Evolutionary conservation across 257 asterid genomes (phyloP).

Genomic region (Solanum tarijense): DNA sequence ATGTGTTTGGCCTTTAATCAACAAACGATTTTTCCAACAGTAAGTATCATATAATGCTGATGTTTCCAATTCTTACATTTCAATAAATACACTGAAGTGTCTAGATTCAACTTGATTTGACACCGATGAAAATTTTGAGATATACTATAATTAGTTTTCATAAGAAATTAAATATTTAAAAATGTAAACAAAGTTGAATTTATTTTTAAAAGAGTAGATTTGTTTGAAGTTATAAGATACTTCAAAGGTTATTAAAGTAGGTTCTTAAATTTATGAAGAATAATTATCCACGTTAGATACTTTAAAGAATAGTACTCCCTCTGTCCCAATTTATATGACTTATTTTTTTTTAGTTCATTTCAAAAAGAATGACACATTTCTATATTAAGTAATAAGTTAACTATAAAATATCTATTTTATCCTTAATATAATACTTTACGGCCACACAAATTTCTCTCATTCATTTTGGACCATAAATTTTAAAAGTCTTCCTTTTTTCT

Average conservation of each 20-base stretch:
- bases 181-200: not conserved
- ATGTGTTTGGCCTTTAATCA: not conserved
- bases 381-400: no score
- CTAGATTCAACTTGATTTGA: not conserved
- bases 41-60: not conserved
- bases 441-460: no score
- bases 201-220: not conserved
- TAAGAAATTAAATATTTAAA: not conserved
- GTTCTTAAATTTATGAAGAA: not conserved
- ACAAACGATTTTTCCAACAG: not conserved
- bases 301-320: not conserved
- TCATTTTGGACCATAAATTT: no score
- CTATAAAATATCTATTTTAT: no score
- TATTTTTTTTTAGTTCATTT: no score
- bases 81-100: not conserved
- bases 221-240: not conserved
- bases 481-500: no score
- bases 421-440: no score
- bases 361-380: no score
- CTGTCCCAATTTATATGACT: no score
- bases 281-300: not conserved
- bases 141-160: not conserved
- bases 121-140: not conserved
- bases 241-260: not conserved
- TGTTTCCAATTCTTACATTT: not conserved